phyloP scores from a whole-genome alignment of 1,284 basidiomycete genomes.

The Pseudozyma sp. region DNA sequence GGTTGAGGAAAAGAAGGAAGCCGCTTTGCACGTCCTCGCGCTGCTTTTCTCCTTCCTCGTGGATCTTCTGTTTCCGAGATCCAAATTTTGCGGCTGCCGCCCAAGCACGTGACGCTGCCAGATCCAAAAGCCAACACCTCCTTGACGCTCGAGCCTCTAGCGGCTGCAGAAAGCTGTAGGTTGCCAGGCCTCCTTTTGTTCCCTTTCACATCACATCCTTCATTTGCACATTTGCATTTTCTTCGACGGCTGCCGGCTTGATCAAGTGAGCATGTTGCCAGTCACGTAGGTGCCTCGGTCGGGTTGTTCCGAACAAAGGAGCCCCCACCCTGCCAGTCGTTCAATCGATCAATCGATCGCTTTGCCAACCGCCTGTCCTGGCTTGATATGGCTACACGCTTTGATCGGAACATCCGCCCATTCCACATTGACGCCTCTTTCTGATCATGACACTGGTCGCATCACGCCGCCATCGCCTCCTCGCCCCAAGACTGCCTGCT shows the following conservation, averaged over 20 bases:
- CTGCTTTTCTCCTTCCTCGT: constrained; percentile 1
- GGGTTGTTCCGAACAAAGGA: not conserved
- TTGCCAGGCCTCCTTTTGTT: not conserved
- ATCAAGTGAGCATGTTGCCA: not conserved
- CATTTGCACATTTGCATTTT: not conserved
- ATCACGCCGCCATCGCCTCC: not conserved
- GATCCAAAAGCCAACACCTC: too few relatives aligned
- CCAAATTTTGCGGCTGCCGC: too few relatives aligned
- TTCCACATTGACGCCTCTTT: not conserved
- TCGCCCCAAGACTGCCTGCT: not conserved
- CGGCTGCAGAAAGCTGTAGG: too few relatives aligned
- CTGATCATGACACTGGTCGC: not conserved
- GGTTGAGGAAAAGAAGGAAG: constrained; percentile 45
- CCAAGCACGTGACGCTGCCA: constrained; percentile 17
- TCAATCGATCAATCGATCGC: not conserved
- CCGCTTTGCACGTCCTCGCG: not conserved
- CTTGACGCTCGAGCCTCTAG: too few relatives aligned
- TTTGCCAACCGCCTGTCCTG: too few relatives aligned
- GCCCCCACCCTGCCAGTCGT: not conserved
- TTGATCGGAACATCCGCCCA: not conserved
- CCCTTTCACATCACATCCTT: not conserved
- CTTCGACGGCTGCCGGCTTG: not conserved
- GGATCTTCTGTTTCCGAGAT: not conserved
- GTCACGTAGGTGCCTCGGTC: not conserved
- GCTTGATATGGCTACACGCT: not conserved